phyloP scores from a whole-genome alignment of 2,329 filamentous ascomycete genomes.

The Cladophialophora immunda region DNA sequence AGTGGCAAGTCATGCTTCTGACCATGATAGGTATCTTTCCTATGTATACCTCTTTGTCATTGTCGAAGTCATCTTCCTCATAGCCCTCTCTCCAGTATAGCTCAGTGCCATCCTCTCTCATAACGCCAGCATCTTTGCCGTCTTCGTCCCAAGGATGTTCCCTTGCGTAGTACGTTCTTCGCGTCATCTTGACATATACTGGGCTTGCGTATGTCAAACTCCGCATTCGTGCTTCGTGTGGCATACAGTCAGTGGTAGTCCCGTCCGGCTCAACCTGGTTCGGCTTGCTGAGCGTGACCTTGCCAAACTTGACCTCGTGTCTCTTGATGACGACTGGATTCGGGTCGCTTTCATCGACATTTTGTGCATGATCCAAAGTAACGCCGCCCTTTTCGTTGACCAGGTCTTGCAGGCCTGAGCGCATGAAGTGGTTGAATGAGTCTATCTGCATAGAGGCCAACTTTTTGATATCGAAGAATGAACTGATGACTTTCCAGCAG shows the following conservation, averaged over 20 bases:
- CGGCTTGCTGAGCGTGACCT: slow-evolving; percentile 85
- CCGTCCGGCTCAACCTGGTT: slow-evolving; percentile 94
- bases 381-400: slow-evolving; percentile 91
- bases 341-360: slow-evolving; percentile 74
- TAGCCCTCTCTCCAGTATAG: slow-evolving; percentile 41
- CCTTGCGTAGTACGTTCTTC: slow-evolving; percentile 82
- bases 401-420: slow-evolving; percentile 91
- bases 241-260: slow-evolving; percentile 82
- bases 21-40: slow-evolving; percentile 98
- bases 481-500: slow-evolving; percentile 96
- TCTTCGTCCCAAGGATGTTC: slow-evolving; percentile 76
- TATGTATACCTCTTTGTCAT: slow-evolving; percentile 81
- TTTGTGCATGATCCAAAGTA: slow-evolving; percentile 91
- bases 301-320: slow-evolving; percentile 94
- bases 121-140: slow-evolving; percentile 50
- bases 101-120: slow-evolving; percentile 51
- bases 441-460: slow-evolving; percentile 97
- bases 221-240: slow-evolving; percentile 93
- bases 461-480: slow-evolving; percentile 96
- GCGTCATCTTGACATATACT: slow-evolving; percentile 87
- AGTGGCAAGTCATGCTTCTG: slow-evolving; percentile 92
- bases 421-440: slow-evolving; percentile 97
- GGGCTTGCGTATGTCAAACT: slow-evolving; percentile 96
- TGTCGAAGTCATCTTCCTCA: slow-evolving; percentile 62
- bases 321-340: slow-evolving; percentile 84